phyloP scores from a whole-genome alignment of 2,329 filamentous ascomycete genomes.

The Nakataea oryzae region DNA sequence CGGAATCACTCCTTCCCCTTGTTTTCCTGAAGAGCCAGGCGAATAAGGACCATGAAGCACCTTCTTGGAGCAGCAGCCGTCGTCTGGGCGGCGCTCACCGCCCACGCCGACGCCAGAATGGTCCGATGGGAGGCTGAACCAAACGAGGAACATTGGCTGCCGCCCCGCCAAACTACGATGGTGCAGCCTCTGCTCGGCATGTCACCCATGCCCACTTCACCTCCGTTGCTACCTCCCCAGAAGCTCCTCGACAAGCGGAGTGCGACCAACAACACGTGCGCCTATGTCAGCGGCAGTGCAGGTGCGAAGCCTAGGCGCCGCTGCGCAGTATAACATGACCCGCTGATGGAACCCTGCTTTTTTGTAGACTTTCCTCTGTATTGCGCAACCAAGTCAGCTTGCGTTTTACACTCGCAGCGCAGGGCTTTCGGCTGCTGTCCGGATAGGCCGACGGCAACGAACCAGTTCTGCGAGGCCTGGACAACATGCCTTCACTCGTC shows the following conservation, averaged over 20 bases:
- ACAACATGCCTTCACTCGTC: constrained; percentile 19
- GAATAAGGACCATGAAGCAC: background rate
- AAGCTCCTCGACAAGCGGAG: constrained; percentile 12
- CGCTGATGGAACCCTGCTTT: background rate
- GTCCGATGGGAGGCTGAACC: constrained; percentile 13
- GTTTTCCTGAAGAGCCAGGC: background rate
- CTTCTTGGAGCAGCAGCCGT: background rate
- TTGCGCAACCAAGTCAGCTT: constrained; percentile 15
- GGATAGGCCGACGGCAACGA: constrained; percentile 7
- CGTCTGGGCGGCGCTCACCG: background rate
- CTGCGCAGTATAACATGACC: background rate
- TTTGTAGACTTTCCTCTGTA: constrained; percentile 13
- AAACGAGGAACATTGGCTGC: constrained; percentile 13
- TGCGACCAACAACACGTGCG: constrained; percentile 19
- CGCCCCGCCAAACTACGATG: constrained; percentile 15
- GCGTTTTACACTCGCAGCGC: constrained; percentile 17
- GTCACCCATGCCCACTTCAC: constrained; percentile 11
- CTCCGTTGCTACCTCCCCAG: constrained; percentile 4
- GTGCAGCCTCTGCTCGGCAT: constrained; percentile 11
- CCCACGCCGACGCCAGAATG: background rate
- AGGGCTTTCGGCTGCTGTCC: constrained; percentile 21
- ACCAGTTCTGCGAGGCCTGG: constrained; percentile 10
- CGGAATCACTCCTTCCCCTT: background rate
- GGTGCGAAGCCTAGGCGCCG: constrained; percentile 7
- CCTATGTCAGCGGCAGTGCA: constrained; percentile 16